Base-by-base conservation (phyloP, 805 yeast species). In the Candida qinlingensis region DNA sequence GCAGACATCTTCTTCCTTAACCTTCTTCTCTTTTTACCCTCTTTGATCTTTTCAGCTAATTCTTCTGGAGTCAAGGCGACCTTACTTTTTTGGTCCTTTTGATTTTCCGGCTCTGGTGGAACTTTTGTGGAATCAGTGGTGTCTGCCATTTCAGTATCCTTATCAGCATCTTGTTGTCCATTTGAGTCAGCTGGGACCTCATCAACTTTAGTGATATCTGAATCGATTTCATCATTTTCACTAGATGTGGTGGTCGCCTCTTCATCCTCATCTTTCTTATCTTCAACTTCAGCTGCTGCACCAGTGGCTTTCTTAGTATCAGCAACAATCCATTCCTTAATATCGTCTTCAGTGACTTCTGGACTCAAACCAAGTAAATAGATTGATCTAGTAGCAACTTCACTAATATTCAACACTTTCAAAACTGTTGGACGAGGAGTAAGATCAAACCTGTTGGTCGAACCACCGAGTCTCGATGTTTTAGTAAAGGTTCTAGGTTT, bases 271-370 rank as follows among this genome's bases (percentile, higher is more conserved):
- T 3, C 39, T 10, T 31, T n/a, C 6, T 35, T 47, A 12, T 4
- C 39, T 10, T 34, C 41, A 13, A 4, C 6, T 2, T 40, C 45
- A 30, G 31, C 37, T 10, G 36, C 30, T 11, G 39, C 7, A 30
- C 7, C 28, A 8, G 12, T 11, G 13, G n/a, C 7, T 25, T 28
- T 25, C 8, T 37, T 39, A n/a, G 7, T 38, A 38, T 36, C 38
- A 11, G 33, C 28, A 11, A 30, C 37, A 13, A 55, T 46, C 58
- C 58, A 55, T 9, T 37, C 38, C 34, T 42, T 49, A 30, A 55
- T 53, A 7, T 48, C 46, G 5, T 49, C 53, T 19, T 55, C 55
- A 12, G 58, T 50, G 13, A 41, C 53, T 28, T 42, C 45, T 5
- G 49, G 41, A 10, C 49, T 47, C 35, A 53, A 25, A 42, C 51